Evolutionary conservation across 768 basidiomycete species (phyloP), one percentile per base, ranked within the genome.

Genomic region (Suillus paluster): DNA sequence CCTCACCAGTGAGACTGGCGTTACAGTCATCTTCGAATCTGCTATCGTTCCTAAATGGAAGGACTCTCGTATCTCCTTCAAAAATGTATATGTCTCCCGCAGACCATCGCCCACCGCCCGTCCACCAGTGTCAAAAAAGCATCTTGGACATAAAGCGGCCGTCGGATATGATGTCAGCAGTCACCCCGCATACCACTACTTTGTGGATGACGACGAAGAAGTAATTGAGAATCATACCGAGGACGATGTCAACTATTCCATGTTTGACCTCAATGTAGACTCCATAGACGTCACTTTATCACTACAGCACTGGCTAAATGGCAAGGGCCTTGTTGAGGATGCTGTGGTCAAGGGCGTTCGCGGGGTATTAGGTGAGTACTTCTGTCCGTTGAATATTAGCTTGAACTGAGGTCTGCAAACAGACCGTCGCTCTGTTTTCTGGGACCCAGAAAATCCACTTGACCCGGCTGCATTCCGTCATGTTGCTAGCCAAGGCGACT

Each of bases 41-140:
- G 97, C 97, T 34, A 96, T 99, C 68, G 96, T 99, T 11, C 97
- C 97, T 3, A 95, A 94, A 73, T 97, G 96, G 95, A 92, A 94
- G 64, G 94, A 96, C 69, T 96, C 95, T 11, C 89, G 91, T 15
- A 90, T 99, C 58, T 95, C 95, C 0, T 97, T 99, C 84, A 94
- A 94, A 73, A 97, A 98, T 67, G 96, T 99, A 48, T 99, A 92
- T 68, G 82, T 99, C 50, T 96, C 95, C 25, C 88, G 94, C 11
- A 84, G 94, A 6, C 91, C 93, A 3, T 63, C 68, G 34, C 63
- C 72, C 11, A 64, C 67, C 6, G 34, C 69, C 10, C 58, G 64
- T 15, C 41, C 59, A 6, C 45, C 63, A 38, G 68, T 63, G 21
- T 67, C 67, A 62, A 68, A 38, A 10, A 70, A 64, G 17, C 67